Evolutionary conservation across 176 grass and related monocot genomes (phyloP).

Genomic region (Hordeum marinum): DNA sequence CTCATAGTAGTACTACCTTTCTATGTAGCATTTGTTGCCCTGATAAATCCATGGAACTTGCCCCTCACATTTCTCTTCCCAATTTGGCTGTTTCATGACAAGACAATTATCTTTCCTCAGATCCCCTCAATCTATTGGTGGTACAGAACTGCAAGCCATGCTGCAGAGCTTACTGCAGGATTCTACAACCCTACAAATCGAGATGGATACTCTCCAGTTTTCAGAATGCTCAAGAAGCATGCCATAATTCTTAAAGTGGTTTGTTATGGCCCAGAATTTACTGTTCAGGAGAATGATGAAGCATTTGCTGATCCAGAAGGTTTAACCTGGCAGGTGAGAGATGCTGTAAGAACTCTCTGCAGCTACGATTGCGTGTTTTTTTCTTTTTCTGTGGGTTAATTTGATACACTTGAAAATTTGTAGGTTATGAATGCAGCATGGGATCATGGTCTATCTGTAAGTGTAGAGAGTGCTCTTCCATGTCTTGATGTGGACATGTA

Average conservation of each 20-base stretch:
- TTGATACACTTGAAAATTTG: not conserved
- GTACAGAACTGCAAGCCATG: constrained; percentile 80
- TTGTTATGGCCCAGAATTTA: constrained; percentile 41
- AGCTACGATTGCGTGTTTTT: not conserved
- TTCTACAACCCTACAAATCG: constrained; percentile 86
- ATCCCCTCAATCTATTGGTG: constrained; percentile 84
- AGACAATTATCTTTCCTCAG: constrained; percentile 36
- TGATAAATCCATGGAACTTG: constrained; percentile 8
- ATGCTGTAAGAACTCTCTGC: not conserved
- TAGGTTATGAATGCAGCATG: constrained; percentile 76
- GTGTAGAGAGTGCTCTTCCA: constrained; percentile 59
- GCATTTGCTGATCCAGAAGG: constrained; percentile 60
- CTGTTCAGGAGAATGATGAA: constrained; percentile 44
- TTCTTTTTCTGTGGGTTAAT: not conserved
- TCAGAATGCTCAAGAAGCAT: constrained; percentile 79
- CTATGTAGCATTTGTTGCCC: not conserved
- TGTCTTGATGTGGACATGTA: constrained; percentile 49
- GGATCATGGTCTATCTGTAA: constrained; percentile 64
- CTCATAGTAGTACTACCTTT: not conserved
- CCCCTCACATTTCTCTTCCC: not conserved
- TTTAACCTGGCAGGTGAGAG: constrained; percentile 78
- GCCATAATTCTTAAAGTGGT: constrained; percentile 62
- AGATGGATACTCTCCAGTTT: constrained; percentile 78
- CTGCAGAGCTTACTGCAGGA: constrained; percentile 87
- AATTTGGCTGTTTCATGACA: constrained; percentile 7